phyloP scores from a whole-genome alignment of 2,329 filamentous ascomycete genomes.

The Fusarium miscanthi region DNA sequence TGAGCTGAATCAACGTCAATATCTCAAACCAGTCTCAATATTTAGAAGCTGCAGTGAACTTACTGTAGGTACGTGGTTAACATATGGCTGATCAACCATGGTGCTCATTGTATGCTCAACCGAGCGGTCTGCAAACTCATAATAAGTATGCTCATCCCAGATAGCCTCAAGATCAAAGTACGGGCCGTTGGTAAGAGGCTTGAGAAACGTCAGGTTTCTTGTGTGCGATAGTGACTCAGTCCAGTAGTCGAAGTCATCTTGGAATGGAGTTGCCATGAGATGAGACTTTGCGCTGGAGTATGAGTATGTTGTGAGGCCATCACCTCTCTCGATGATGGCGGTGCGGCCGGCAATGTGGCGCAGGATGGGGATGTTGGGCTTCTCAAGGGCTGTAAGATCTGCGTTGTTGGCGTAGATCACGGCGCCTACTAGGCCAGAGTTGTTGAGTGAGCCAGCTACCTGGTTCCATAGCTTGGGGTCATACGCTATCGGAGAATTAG shows the following conservation, averaged over 20 bases:
- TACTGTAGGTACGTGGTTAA: slow-evolving; percentile 79
- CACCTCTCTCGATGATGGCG: neutral
- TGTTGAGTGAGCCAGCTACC: neutral
- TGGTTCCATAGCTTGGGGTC: slow-evolving; percentile 40
- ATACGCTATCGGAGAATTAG: slow-evolving; percentile 15
- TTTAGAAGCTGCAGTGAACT: slow-evolving; percentile 35
- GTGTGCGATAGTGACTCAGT: slow-evolving; percentile 73
- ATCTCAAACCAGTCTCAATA: fast-evolving
- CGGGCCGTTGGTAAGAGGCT: slow-evolving; percentile 70
- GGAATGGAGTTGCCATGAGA: slow-evolving; percentile 61
- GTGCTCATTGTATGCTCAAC: slow-evolving; percentile 82
- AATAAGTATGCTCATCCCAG: slow-evolving; percentile 82
- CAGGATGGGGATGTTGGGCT: slow-evolving; percentile 21
- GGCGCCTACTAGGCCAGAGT: neutral
- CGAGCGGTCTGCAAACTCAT: slow-evolving; percentile 75
- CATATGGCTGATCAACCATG: slow-evolving; percentile 83
- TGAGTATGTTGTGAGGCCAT: slow-evolving; percentile 50
- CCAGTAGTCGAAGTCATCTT: slow-evolving; percentile 60
- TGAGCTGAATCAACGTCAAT: slow-evolving; percentile 53
- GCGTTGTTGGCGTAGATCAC: slow-evolving; percentile 37
- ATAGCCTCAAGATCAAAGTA: slow-evolving; percentile 80
- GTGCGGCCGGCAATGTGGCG: slow-evolving; percentile 30
- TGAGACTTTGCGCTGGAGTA: slow-evolving; percentile 52
- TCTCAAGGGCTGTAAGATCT: neutral
- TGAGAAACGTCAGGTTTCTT: slow-evolving; percentile 72